These are phyloP conservation scores for Candida yuanshanica DNA, from an alignment of 805 yeast species.

Conservation along the genomic window DNA sequence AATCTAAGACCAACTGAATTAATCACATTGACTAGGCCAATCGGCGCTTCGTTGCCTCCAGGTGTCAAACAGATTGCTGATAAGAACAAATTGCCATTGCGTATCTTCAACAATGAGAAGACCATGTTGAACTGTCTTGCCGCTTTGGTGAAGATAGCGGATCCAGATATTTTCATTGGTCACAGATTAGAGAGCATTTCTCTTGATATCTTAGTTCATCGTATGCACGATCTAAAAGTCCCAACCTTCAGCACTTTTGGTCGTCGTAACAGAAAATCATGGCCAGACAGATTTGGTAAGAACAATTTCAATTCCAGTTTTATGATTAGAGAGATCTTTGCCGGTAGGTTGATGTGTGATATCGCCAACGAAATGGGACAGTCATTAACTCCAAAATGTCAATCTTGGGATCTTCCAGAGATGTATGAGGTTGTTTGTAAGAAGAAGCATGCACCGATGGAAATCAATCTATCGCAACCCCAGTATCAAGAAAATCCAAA, in stretches of 20 bases:
- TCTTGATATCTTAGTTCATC: slow-evolving; percentile 71
- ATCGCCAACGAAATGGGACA: slow-evolving; percentile 93
- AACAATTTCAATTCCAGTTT: slow-evolving; percentile 45
- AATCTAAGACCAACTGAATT: slow-evolving; percentile 52
- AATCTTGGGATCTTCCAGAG: slow-evolving; percentile 89
- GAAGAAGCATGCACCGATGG: slow-evolving; percentile 54
- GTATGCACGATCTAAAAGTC: slow-evolving; percentile 72
- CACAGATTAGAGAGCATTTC: slow-evolving; percentile 78
- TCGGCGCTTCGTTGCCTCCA: slow-evolving; percentile 66
- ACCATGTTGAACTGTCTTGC: slow-evolving; percentile 69
- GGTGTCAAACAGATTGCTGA: slow-evolving; percentile 62
- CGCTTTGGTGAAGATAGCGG: slow-evolving; percentile 62
- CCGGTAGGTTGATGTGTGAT: slow-evolving; percentile 89
- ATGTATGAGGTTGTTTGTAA: slow-evolving; percentile 81
- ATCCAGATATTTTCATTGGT: slow-evolving; percentile 89
- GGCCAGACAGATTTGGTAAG: slow-evolving; percentile 72
- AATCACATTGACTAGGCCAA: slow-evolving; percentile 76
- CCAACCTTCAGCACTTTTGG: slow-evolving; percentile 79
- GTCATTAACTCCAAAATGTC: slow-evolving; percentile 85
- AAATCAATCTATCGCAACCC: slow-evolving; percentile 66
- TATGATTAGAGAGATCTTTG: slow-evolving; percentile 60
- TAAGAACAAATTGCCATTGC: slow-evolving; percentile 44
- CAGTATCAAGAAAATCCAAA: slow-evolving; percentile 62
- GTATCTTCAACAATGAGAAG: slow-evolving; percentile 67
- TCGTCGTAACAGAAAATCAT: slow-evolving; percentile 64